Conservation (phyloP, 2,329 filamentous ascomycete genomes). For the Venturia carpophila region DNA sequence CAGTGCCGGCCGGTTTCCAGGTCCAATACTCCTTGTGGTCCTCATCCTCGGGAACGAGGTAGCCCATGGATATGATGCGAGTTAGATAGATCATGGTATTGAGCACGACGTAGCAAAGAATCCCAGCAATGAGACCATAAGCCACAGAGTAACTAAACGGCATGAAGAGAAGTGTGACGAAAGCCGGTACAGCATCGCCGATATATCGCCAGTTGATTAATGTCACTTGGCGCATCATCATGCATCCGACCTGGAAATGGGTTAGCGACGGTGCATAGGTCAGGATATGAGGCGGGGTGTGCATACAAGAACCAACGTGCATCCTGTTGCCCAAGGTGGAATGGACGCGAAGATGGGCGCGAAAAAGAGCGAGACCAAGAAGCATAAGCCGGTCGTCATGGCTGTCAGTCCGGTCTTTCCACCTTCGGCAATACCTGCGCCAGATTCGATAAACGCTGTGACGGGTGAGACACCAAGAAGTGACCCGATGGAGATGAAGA, state of each 20-base stretch:
- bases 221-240: slow-evolving; percentile 66
- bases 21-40: slow-evolving; percentile 73
- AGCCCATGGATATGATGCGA: slow-evolving; percentile 56
- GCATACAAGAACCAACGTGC: slow-evolving; percentile 66
- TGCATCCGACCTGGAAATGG: slow-evolving; percentile 48
- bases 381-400: slow-evolving; percentile 70
- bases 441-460: slow-evolving; percentile 80
- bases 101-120: slow-evolving; percentile 66
- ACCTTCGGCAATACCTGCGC: slow-evolving; percentile 80
- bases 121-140: slow-evolving; percentile 74
- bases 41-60: slow-evolving; percentile 66
- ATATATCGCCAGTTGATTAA: slow-evolving; percentile 86
- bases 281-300: no score
- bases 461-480: slow-evolving; percentile 72
- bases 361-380: slow-evolving; percentile 83
- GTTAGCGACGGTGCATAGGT: neutral
- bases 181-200: slow-evolving; percentile 76
- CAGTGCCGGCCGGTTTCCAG: slow-evolving; percentile 41
- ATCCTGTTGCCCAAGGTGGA: slow-evolving; percentile 81
- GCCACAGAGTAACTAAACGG: slow-evolving; percentile 86
- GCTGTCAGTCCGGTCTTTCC: slow-evolving; percentile 76
- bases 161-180: slow-evolving; percentile 76
- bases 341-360: slow-evolving; percentile 86
- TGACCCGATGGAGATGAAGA: slow-evolving; percentile 72
- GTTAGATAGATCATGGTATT: slow-evolving; percentile 65